Conservation (phyloP, 2,329 filamentous ascomycete species). For the Huntiella moniliformis region DNA sequence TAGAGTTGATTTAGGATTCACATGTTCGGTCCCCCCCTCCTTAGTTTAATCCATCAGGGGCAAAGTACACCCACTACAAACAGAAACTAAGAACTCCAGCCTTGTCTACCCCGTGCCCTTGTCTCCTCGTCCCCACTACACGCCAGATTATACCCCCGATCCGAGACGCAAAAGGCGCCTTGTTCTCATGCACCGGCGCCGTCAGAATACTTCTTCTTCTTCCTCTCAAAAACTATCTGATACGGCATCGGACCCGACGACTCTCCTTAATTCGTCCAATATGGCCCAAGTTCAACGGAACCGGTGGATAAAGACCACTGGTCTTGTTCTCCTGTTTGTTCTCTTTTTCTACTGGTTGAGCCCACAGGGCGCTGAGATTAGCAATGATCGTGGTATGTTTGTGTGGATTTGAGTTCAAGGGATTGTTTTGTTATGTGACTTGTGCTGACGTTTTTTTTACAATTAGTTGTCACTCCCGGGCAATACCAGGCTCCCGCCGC, state of each 20-base stretch:
- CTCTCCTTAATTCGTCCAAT: constrained; percentile 13
- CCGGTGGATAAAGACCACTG: constrained; percentile 46
- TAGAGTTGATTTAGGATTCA: too few species aligned
- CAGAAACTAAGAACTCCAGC: too few species aligned
- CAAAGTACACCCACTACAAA: too few species aligned
- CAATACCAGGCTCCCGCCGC: constrained; percentile 12
- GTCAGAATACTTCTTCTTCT: neutral
- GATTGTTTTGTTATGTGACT: neutral
- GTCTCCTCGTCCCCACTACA: too few species aligned
- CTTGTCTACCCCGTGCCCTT: too few species aligned
- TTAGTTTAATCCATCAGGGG: too few species aligned
- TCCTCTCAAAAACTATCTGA: neutral
- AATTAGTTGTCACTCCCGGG: constrained; percentile 12
- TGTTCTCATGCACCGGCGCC: neutral
- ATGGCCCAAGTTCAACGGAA: constrained; percentile 47
- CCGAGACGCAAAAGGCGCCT: too few species aligned
- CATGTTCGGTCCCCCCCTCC: too few species aligned
- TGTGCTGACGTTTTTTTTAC: neutral
- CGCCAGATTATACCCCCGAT: too few species aligned
- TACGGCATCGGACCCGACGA: too few species aligned
- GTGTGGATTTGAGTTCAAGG: neutral
- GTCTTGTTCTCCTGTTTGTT: constrained; percentile 39
- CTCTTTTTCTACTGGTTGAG: constrained; percentile 46
- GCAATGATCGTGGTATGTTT: constrained; percentile 24
- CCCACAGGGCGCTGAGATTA: constrained; percentile 36